Conservation (phyloP, 768 basidiomycete genomes). For the Kwoniella mangroviensis region DNA sequence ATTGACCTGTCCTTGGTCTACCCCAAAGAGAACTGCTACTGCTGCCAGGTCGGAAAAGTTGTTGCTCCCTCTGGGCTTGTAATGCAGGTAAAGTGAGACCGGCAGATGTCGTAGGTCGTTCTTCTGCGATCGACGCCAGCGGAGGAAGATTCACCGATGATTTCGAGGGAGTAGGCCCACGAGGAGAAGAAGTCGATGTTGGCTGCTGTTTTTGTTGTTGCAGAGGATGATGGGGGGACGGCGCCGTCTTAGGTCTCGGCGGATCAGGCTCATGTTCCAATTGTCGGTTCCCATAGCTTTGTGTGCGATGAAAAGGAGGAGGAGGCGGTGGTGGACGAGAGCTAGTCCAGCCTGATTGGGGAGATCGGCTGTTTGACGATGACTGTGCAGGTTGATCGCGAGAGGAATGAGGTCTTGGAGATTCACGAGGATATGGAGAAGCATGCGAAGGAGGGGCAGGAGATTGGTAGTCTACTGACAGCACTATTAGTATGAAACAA, state of each 20-base stretch:
- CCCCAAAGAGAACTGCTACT: conserved; percentile 13
- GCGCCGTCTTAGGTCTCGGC: conserved; percentile 24
- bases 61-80: conserved; percentile 16
- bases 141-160: conserved; percentile 13
- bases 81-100: conserved; percentile 26
- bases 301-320: conserved; percentile 19
- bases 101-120: conserved; percentile 8
- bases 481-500: not conserved
- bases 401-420: not conserved
- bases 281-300: conserved; percentile 12
- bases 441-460: conserved; percentile 2
- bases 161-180: not conserved
- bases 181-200: not conserved
- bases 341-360: conserved; percentile 17
- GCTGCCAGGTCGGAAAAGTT: conserved; percentile 11
- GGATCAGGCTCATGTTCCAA: conserved; percentile 21
- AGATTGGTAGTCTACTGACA: conserved; percentile 5
- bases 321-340: conserved; percentile 16
- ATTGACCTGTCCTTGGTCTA: conserved; percentile 15
- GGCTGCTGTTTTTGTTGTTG: conserved; percentile 2
- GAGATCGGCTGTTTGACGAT: conserved; percentile 61
- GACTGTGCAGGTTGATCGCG: not conserved
- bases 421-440: conserved; percentile 5
- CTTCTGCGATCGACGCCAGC: conserved; percentile 21
- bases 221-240: conserved; percentile 11